Percentiles rank a stretch among this genome's conserved stretches.
Evolutionary conservation across 768 basidiomycete species (phyloP).

Genomic region (Mycena leptocephala): DNA sequence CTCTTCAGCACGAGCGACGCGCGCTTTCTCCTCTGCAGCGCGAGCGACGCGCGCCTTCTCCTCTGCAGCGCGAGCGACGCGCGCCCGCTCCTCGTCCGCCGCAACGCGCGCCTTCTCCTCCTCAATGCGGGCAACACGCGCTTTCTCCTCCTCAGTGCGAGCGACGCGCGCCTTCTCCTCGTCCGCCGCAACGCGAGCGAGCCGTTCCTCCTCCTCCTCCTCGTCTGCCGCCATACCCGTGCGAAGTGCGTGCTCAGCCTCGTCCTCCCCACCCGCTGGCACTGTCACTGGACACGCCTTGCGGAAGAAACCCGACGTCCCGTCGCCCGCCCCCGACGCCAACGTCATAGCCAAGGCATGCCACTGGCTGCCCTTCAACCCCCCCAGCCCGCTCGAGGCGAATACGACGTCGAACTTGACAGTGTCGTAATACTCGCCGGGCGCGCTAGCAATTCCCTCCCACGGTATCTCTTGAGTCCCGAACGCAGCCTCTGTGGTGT

Average conservation of each 20-base stretch:
- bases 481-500: conserved; percentile 3
- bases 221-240: too few relatives aligned
- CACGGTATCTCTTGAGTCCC: conserved; percentile 2
- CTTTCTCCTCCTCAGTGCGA: neutral
- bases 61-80: too few relatives aligned
- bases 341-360: neutral
- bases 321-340: neutral
- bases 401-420: neutral
- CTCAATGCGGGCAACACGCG: neutral
- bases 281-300: neutral
- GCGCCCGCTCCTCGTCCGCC: neutral
- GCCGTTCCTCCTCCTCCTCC: neutral
- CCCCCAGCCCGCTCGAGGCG: neutral
- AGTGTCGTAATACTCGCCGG: conserved; percentile 12
- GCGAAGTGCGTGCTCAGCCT: neutral
- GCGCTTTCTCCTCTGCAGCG: neutral
- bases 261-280: neutral
- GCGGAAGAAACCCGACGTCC: conserved; percentile 14
- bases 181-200: too few relatives aligned
- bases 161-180: neutral
- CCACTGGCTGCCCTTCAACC: neutral
- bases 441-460: neutral
- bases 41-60: neutral
- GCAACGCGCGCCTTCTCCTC: neutral
- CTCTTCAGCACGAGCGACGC: neutral